These are phyloP conservation scores for Cudoniella acicularis DNA, from an alignment of 495 filamentous ascomycete species.

Conservation along the genomic window DNA sequence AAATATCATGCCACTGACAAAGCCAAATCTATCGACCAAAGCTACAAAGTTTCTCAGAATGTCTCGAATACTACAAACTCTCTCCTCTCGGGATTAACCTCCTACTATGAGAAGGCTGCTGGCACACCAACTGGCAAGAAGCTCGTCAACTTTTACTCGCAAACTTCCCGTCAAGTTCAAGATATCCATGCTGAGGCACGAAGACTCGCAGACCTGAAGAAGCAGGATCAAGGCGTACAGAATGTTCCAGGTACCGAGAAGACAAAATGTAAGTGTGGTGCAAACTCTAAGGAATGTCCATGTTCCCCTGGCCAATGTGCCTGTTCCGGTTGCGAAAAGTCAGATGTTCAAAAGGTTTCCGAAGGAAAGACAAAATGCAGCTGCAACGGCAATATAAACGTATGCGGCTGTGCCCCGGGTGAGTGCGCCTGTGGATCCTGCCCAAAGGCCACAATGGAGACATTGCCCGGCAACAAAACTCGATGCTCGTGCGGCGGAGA, in stretches of 20 bases:
- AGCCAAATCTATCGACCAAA: constrained; percentile 69
- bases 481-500: constrained; percentile 28
- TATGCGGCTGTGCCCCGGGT: constrained; percentile 35
- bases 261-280: constrained; percentile 43
- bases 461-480: constrained; percentile 29
- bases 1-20: constrained; percentile 79
- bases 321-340: constrained; percentile 30
- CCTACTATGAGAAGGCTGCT: constrained; percentile 90
- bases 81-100: constrained; percentile 63
- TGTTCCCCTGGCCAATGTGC: constrained; percentile 35
- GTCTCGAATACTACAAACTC: constrained; percentile 60
- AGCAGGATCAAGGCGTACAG: constrained; percentile 47
- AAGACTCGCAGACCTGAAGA: constrained; percentile 83
- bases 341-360: constrained; percentile 23
- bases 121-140: constrained; percentile 81
- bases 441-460: constrained; percentile 19
- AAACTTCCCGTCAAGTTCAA: constrained; percentile 76
- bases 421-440: constrained; percentile 37
- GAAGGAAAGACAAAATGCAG: constrained; percentile 19
- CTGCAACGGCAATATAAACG: constrained; percentile 10
- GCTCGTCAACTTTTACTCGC: constrained; percentile 79
- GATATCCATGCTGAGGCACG: constrained; percentile 90
- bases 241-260: constrained; percentile 29
- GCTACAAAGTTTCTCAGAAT: constrained; percentile 67
- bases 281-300: constrained; percentile 24